These are phyloP conservation scores for Mucor ambiguus DNA, from an alignment of 371 early-diverging fungal genomes.

Conservation along the genomic window DNA sequence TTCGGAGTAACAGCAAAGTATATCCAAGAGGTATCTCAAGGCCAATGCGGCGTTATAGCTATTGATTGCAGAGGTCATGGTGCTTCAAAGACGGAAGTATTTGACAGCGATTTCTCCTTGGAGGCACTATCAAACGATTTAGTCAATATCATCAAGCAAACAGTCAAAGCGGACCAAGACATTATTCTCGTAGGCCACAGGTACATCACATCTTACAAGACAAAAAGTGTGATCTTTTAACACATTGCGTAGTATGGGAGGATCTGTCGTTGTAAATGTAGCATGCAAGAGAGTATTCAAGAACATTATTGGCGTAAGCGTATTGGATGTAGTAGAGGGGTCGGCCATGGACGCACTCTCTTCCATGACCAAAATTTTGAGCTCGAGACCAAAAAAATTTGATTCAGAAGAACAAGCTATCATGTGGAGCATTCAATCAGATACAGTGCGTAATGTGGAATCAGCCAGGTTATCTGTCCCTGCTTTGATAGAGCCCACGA, in stretches of 20 bases:
- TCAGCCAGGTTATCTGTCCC: constrained; percentile 85
- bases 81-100: constrained; percentile 47
- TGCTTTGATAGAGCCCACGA: constrained; percentile 35
- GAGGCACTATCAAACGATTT: constrained; percentile 61
- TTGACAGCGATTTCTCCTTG: constrained; percentile 65
- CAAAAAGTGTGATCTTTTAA: neutral
- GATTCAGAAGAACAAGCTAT: constrained; percentile 64
- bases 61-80: constrained; percentile 89
- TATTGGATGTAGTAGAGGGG: constrained; percentile 92
- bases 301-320: constrained; percentile 72
- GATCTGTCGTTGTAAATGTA: constrained; percentile 81
- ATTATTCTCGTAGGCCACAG: constrained; percentile 82
- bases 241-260: constrained; percentile 79
- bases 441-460: constrained; percentile 63
- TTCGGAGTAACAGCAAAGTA: constrained; percentile 71
- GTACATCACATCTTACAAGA: constrained; percentile 32
- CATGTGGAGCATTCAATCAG: constrained; percentile 71
- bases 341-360: constrained; percentile 80
- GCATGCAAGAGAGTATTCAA: constrained; percentile 55
- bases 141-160: constrained; percentile 44
- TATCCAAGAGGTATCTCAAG: constrained; percentile 44
- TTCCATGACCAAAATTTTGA: constrained; percentile 65
- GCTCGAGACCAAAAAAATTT: constrained; percentile 67
- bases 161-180: constrained; percentile 47
- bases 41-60: constrained; percentile 59